phyloP scores from a whole-genome alignment of 2,329 filamentous ascomycete genomes.

The Claviceps pusilla region DNA sequence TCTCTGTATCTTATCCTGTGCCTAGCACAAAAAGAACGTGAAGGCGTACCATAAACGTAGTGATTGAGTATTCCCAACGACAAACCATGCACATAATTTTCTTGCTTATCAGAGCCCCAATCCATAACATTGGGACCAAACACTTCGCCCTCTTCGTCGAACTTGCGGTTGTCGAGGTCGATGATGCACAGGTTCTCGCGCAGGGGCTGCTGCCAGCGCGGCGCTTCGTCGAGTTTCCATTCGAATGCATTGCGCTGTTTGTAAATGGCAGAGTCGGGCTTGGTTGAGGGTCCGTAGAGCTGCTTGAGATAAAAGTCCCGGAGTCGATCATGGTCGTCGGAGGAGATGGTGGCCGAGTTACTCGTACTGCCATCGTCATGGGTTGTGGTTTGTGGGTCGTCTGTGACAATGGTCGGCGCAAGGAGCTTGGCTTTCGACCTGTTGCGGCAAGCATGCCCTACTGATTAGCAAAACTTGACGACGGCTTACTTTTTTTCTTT shows the following conservation, averaged over 20 bases:
- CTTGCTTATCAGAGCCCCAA: slow-evolving; percentile 16
- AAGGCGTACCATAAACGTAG: slow-evolving; percentile 25
- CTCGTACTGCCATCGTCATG: neutral
- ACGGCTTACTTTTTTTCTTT: too few species aligned
- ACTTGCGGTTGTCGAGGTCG: slow-evolving; percentile 28
- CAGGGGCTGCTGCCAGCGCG: slow-evolving; percentile 19
- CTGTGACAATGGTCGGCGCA: neutral
- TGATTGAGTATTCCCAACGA: slow-evolving; percentile 29
- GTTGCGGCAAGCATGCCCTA: neutral
- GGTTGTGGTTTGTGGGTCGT: neutral
- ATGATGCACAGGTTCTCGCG: slow-evolving; percentile 29
- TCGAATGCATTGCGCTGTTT: slow-evolving; percentile 19
- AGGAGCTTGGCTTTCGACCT: neutral
- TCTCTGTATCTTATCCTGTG: neutral
- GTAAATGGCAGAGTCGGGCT: slow-evolving; percentile 14
- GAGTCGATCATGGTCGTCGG: slow-evolving; percentile 8
- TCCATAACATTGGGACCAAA: slow-evolving; percentile 21
- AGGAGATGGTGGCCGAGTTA: neutral
- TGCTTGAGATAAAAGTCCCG: slow-evolving; percentile 19
- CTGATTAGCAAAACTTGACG: too few species aligned
- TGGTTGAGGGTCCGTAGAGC: slow-evolving; percentile 16
- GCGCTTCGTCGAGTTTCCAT: slow-evolving; percentile 14
- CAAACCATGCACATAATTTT: slow-evolving; percentile 19
- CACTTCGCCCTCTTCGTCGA: slow-evolving; percentile 20
- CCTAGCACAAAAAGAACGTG: neutral